These are phyloP conservation scores for Cladophialophora carrionii DNA, from an alignment of 2,329 filamentous ascomycete species.

Conservation along the genomic window DNA sequence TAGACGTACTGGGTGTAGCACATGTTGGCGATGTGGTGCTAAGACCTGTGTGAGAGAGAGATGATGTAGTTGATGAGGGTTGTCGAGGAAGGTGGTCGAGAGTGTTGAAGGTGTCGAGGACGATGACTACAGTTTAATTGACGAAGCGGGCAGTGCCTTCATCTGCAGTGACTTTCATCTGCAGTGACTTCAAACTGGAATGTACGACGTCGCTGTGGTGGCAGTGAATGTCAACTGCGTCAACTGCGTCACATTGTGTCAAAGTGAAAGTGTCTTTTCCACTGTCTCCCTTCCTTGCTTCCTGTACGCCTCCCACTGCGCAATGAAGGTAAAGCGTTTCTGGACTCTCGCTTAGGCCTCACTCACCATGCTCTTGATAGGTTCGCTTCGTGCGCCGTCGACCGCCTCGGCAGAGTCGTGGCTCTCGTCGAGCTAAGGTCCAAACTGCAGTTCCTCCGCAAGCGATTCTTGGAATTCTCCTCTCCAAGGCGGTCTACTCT, in stretches of 20 bases:
- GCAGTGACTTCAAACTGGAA: too few relatives aligned
- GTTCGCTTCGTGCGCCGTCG: background rate
- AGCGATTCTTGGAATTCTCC: background rate
- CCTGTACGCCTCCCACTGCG: background rate
- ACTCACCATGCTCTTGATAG: background rate
- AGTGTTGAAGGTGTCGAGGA: background rate
- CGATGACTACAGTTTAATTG: background rate
- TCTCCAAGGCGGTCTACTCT: background rate
- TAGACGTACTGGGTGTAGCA: constrained; percentile 19
- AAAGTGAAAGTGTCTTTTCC: too few relatives aligned
- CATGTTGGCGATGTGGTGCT: constrained; percentile 8
- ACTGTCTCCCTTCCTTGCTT: too few relatives aligned
- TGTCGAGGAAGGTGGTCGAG: background rate
- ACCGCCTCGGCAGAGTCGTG: background rate
- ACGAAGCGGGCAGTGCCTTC: background rate
- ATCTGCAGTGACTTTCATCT: background rate
- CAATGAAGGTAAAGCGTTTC: background rate
- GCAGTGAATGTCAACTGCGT: too few relatives aligned
- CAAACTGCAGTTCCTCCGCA: constrained; percentile 8
- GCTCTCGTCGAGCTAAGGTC: background rate
- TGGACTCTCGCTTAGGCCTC: background rate
- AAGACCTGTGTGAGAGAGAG: background rate
- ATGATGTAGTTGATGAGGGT: background rate
- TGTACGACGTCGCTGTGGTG: too few relatives aligned
- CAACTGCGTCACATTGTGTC: too few relatives aligned